A percentile compares a stretch with the other conserved stretches of the same genome.
Evolutionary conservation across 306 rosid species (phyloP).

Genomic region (Casuarina glauca): DNA sequence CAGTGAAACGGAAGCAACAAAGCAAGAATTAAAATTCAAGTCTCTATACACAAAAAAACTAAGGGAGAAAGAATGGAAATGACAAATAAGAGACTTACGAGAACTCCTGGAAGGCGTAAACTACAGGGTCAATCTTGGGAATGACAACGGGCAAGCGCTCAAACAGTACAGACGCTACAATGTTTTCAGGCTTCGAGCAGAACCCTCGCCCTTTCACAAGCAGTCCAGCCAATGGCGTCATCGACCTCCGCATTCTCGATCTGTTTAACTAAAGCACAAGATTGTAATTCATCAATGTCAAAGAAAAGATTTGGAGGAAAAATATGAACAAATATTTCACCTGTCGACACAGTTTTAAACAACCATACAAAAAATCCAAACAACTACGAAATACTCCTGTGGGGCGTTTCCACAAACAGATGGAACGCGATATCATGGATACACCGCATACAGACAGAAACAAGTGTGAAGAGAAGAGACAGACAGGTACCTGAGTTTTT

Average conservation of each 20-base stretch:
- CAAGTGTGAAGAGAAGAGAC: no score
- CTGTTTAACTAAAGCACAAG: background rate
- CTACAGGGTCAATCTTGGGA: constrained; percentile 84
- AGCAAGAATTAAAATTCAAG: background rate
- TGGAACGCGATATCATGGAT: no score
- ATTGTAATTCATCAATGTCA: background rate
- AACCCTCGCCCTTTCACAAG: constrained; percentile 49
- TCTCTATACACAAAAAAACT: background rate
- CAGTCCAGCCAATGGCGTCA: constrained; percentile 38
- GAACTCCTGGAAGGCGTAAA: constrained; percentile 91
- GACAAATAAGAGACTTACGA: constrained; percentile 41
- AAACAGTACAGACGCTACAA: constrained; percentile 85
- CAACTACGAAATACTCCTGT: no score
- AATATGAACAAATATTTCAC: no score
- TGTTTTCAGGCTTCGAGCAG: constrained; percentile 58
- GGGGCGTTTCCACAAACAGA: no score
- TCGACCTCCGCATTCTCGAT: constrained; percentile 62
- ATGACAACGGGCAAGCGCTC: constrained; percentile 91
- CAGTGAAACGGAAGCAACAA: background rate
- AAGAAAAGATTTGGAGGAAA: no score
- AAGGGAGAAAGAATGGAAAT: background rate
- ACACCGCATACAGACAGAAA: no score
- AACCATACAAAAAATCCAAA: no score
- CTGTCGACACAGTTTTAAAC: no score
- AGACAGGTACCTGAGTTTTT: no score